A percentile compares a stretch with the other conserved stretches of the same genome.
Evolutionary conservation across 176 grass and related monocot genomes (phyloP).

Genomic region (Bothriochloa decipiens): DNA sequence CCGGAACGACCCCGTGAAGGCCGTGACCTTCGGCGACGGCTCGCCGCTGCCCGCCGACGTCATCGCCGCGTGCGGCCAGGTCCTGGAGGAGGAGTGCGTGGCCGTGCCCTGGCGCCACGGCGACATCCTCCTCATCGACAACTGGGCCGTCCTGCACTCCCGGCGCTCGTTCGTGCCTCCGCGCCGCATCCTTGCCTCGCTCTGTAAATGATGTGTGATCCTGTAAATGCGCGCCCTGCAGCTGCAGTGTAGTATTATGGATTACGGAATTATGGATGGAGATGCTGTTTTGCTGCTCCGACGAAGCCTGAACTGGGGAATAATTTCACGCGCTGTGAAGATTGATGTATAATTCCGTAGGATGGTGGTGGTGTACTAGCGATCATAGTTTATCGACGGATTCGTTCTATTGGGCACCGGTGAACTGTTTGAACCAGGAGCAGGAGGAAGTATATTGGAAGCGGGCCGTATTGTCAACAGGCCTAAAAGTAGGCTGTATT

Average conservation of each 20-base stretch:
- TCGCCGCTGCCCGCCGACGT: constrained; percentile 63
- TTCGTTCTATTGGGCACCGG: too few species aligned
- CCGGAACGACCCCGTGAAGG: constrained; percentile 83
- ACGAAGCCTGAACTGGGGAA: too few species aligned
- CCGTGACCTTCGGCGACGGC: constrained; percentile 80
- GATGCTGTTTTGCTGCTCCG: too few species aligned
- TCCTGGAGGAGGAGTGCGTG: constrained; percentile 75
- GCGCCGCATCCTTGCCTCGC: constrained; percentile 83
- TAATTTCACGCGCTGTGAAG: too few species aligned
- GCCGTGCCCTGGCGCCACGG: constrained; percentile 77
- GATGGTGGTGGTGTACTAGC: too few species aligned
- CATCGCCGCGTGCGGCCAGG: constrained; percentile 63
- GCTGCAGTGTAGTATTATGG: background rate
- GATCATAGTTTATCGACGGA: too few species aligned
- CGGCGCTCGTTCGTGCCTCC: constrained; percentile 76
- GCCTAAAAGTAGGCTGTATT: background rate
- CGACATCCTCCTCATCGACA: constrained; percentile 81
- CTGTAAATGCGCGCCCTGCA: background rate
- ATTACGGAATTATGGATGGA: background rate
- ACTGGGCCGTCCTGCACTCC: constrained; percentile 82
- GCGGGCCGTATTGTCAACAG: background rate
- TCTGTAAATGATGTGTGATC: constrained; percentile 60
- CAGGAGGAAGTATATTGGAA: background rate
- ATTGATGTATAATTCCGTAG: too few species aligned
- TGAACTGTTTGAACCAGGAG: too few species aligned